phyloP scores from a whole-genome alignment of 176 grass and related monocot species.

The Aegilops sharonensis region DNA sequence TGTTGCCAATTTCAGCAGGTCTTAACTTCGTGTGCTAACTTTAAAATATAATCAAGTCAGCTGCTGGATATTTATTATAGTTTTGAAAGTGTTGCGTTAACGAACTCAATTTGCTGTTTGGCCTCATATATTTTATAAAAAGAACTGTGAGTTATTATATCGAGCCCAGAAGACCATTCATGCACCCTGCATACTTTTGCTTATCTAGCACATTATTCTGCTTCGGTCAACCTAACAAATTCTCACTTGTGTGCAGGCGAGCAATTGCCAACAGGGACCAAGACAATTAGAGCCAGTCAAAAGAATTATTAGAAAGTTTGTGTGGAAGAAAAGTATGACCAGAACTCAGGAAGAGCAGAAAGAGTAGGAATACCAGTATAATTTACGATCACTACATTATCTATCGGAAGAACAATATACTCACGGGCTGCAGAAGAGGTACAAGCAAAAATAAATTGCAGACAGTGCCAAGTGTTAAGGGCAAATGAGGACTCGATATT shows the following conservation, averaged over 20 bases:
- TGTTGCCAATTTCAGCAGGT: background rate
- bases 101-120: background rate
- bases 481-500: background rate
- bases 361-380: background rate
- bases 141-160: background rate
- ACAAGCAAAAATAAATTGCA: background rate
- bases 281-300: background rate
- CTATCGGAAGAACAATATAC: background rate
- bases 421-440: background rate
- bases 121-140: background rate
- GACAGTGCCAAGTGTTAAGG: background rate
- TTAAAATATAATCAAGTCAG: background rate
- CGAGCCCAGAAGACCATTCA: background rate
- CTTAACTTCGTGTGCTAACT: too few relatives aligned
- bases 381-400: background rate
- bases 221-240: background rate
- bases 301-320: background rate
- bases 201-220: conserved; percentile 16
- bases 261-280: background rate
- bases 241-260: background rate
- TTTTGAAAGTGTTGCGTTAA: background rate
- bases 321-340: conserved; percentile 1
- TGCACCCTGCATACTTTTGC: background rate
- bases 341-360: background rate
- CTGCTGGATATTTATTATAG: background rate